Evolutionary conservation across 768 basidiomycete species (phyloP).

Genomic region (Daedalea quercina): DNA sequence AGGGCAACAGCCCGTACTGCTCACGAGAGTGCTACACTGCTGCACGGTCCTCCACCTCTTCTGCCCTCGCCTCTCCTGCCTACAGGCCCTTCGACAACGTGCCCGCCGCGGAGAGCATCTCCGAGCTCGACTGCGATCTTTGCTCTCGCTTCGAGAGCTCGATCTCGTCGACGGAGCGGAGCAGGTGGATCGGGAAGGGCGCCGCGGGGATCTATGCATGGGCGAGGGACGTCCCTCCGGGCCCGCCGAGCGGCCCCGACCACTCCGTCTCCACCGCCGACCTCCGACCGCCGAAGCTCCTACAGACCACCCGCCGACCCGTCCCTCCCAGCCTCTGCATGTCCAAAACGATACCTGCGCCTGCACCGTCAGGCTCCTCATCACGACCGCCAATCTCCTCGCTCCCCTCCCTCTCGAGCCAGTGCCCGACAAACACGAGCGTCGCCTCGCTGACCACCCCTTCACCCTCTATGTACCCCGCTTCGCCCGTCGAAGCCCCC

Average conservation of each 20-base stretch:
- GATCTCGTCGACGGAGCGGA: not conserved
- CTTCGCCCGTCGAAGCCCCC: slow-evolving; percentile 14
- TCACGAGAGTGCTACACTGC: slow-evolving; percentile 37
- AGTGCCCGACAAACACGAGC: slow-evolving; percentile 9
- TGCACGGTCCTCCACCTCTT: slow-evolving; percentile 19
- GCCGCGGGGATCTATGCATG: slow-evolving; percentile 37
- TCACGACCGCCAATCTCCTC: slow-evolving; percentile 12
- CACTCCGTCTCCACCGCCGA: slow-evolving; percentile 1
- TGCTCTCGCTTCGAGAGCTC: not conserved
- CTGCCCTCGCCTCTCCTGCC: slow-evolving; percentile 4
- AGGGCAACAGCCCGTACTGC: slow-evolving; percentile 42
- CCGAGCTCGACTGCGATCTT: slow-evolving; percentile 4
- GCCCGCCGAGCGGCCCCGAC: slow-evolving; percentile 7
- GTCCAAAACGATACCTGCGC: slow-evolving; percentile 29
- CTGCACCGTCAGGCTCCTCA: slow-evolving; percentile 13
- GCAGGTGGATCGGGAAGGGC: slow-evolving; percentile 34
- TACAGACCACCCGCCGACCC: slow-evolving; percentile 5
- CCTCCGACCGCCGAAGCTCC: slow-evolving; percentile 9
- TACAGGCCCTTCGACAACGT: slow-evolving; percentile 9
- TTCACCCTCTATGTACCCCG: slow-evolving; percentile 29
- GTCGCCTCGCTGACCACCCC: slow-evolving; percentile 46
- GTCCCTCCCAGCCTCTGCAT: slow-evolving; percentile 33
- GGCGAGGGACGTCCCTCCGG: slow-evolving; percentile 25
- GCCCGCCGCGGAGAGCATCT: slow-evolving; percentile 6
- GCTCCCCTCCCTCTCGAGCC: slow-evolving; percentile 17